Percentiles rank a stretch among this genome's conserved stretches.
Conservation (phyloP, 129 eudicot species). For the Lactuca saligna region DNA sequence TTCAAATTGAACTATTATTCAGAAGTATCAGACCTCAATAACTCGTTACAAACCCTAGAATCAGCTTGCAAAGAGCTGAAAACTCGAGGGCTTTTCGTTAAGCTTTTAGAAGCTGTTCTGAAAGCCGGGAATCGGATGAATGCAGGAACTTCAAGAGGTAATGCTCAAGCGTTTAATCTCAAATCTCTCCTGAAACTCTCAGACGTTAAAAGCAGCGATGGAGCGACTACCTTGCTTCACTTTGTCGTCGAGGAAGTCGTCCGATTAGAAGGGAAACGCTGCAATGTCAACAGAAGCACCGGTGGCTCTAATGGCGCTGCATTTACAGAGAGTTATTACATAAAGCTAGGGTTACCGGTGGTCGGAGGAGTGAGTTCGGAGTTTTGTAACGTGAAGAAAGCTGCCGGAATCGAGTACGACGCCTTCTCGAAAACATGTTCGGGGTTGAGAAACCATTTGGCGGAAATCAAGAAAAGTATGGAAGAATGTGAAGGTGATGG, state of each 20-base stretch:
- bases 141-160: conserved; percentile 82
- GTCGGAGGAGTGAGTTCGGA: conserved; percentile 84
- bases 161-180: conserved; percentile 80
- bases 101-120: conserved; percentile 79
- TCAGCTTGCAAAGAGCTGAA: conserved; percentile 68
- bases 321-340: conserved; percentile 43
- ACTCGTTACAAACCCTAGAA: conserved; percentile 51
- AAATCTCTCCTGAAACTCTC: conserved; percentile 68
- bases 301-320: conserved; percentile 7
- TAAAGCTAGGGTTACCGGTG: conserved; percentile 67
- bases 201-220: conserved; percentile 76
- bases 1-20: conserved; percentile 55
- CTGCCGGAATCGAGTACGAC: conserved; percentile 62
- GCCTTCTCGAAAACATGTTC: conserved; percentile 38
- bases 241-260: conserved; percentile 83
- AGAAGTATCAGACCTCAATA: conserved; percentile 49
- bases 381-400: conserved; percentile 66
- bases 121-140: conserved; percentile 84
- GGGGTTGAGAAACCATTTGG: conserved; percentile 32
- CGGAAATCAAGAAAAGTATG: conserved; percentile 33
- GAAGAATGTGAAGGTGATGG: conserved; percentile 44
- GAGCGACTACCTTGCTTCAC: conserved; percentile 76
- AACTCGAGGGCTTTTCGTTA: conserved; percentile 62
- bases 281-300: conserved; percentile 41
- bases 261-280: conserved; percentile 76